A percentile compares a stretch with the other conserved stretches of the same genome.
Evolutionary conservation across 1,139 yeast species (phyloP).

Genomic region (Kluyveromyces marxianus): DNA sequence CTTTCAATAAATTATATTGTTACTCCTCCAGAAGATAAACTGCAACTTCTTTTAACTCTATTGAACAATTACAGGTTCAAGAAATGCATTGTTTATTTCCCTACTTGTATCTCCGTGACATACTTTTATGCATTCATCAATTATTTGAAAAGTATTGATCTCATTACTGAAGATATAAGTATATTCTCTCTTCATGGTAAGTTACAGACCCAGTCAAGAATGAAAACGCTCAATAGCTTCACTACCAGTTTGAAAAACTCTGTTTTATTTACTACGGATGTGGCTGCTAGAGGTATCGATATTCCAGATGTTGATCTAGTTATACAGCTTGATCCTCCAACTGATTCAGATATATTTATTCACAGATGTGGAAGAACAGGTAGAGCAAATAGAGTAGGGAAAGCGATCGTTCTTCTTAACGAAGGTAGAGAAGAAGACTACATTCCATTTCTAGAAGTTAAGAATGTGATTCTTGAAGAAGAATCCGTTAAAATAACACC

Average conservation of each 20-base stretch:
- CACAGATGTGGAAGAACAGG: slow-evolving; percentile 95
- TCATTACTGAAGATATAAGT: slow-evolving; percentile 30
- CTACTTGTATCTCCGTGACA: slow-evolving; percentile 81
- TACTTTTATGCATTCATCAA: slow-evolving; percentile 59
- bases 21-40: slow-evolving; percentile 52
- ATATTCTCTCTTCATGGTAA: slow-evolving; percentile 82
- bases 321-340: slow-evolving; percentile 83
- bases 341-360: slow-evolving; percentile 77
- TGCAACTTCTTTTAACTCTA: slow-evolving; percentile 50
- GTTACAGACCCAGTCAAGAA: slow-evolving; percentile 62
- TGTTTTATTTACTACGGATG: slow-evolving; percentile 75
- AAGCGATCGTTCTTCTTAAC: slow-evolving; percentile 65
- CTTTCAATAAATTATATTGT: slow-evolving; percentile 57
- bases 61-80: slow-evolving; percentile 50
- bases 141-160: slow-evolving; percentile 19
- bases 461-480: slow-evolving; percentile 49
- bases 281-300: slow-evolving; percentile 91
- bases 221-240: slow-evolving; percentile 60
- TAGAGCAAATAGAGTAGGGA: slow-evolving; percentile 77
- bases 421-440: slow-evolving; percentile 76
- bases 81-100: slow-evolving; percentile 80
- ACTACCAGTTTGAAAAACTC: slow-evolving; percentile 41
- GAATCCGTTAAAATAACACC: slow-evolving; percentile 23
- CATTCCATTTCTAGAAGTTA: slow-evolving; percentile 71
- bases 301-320: slow-evolving; percentile 88